A percentile compares a stretch with the other conserved stretches of the same genome.
Conservation (phyloP, 352 stramenopile genomes). For the Elongisporangium anandrum region DNA sequence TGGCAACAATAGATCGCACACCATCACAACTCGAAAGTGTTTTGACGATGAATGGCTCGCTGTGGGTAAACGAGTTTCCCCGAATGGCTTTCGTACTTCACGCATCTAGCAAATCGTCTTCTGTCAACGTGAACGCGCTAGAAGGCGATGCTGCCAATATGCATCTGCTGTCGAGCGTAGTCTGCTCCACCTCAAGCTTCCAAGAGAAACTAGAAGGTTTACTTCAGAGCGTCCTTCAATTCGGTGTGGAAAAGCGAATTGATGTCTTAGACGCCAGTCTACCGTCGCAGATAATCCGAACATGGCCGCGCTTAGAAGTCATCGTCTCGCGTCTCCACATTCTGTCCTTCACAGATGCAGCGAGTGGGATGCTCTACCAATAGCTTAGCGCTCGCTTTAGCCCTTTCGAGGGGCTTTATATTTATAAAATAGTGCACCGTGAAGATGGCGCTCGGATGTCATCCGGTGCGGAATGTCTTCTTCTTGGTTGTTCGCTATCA, state of each 20-base stretch:
- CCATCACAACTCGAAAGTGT: constrained; percentile 10
- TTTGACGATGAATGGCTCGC: constrained; percentile 14
- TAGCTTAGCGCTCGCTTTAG: background rate
- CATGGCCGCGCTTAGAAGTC: constrained; percentile 13
- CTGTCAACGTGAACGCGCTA: background rate
- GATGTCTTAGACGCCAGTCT: constrained; percentile 19
- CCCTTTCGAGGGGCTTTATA: background rate
- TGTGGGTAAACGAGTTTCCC: constrained; percentile 31
- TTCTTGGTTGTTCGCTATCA: background rate
- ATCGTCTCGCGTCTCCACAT: constrained; percentile 3
- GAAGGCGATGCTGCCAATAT: background rate
- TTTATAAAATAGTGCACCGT: background rate
- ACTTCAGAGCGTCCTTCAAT: constrained; percentile 12
- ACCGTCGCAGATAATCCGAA: constrained; percentile 2
- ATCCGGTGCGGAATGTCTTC: background rate
- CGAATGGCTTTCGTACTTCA: constrained; percentile 6
- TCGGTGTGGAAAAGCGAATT: constrained; percentile 14
- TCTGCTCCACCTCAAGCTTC: constrained; percentile 9
- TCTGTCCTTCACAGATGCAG: constrained; percentile 1
- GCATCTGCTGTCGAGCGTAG: background rate
- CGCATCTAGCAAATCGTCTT: background rate
- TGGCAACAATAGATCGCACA: constrained; percentile 5
- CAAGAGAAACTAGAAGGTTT: constrained; percentile 3
- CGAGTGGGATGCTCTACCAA: background rate
- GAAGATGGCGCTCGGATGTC: background rate